Base-by-base conservation (phyloP, 345 rosid genomes). In the Acer negundo region DNA sequence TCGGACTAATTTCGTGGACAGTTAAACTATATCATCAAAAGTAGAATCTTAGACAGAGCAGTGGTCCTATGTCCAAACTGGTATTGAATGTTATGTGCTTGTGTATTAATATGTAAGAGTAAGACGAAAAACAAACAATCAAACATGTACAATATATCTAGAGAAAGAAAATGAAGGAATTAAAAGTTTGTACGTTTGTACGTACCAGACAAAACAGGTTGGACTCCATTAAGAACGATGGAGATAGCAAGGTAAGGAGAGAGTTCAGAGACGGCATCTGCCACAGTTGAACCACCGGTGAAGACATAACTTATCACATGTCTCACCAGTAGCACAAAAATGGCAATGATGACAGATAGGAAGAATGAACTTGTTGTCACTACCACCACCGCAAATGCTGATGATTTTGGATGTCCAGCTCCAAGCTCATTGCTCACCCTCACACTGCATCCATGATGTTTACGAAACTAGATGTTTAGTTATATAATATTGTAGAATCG, bases 391-490 rank as follows among this genome's bases (percentile, higher is more conserved):
- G 92, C 70, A 72, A 89, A 91, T 49, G 85, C 76, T 0, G 90
- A 91, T 26, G 95, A 86, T 82, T 78, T 87, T 31, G 93, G 89
- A 28, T 91, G 85, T 10, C 86, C 90, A 0, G 87, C 90, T 0
- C 93, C 95, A 0, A 89, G 78, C 78, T 91, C 95, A 28, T 91
- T 89, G 83, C 95, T 82, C 56, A 91, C 92, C 59, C 92, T 78
- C 10, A 89, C 93, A 79, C 93, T 89, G 83, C 69, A 44, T 35
- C 38, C 38, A 35, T 35, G 6, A 35, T 4, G 6, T 35, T 35
- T 35, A 35, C 38, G 6, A 35, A 35, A 35, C 38, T 35, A 35
- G 6, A 35, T 35, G 38, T 35, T 35, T 35, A 35, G 38, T 35
- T 35, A 35, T 1, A 35, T 35, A 4, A 35, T 35, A 35, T 35